phyloP scores from a whole-genome alignment of 208 protist species.

The Leishmania amazonensis region DNA sequence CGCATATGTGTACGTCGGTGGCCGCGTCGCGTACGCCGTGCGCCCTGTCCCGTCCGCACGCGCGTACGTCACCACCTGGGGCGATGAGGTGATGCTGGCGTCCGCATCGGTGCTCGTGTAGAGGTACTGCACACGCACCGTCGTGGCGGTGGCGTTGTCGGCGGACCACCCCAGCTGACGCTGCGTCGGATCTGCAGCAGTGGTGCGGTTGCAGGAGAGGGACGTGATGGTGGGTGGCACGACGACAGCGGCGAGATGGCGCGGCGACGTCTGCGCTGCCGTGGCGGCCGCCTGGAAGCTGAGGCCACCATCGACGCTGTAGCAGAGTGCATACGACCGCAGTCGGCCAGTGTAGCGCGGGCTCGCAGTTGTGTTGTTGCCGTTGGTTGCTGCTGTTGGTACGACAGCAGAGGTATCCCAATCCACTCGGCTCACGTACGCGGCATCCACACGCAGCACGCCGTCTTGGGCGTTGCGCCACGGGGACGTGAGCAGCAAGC shows the following conservation, averaged over 20 bases:
- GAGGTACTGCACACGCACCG: conserved; percentile 28
- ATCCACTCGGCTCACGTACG: conserved; percentile 31
- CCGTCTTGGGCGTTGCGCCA: conserved; percentile 34
- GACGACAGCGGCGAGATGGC: conserved; percentile 19
- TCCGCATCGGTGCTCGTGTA: conserved; percentile 15
- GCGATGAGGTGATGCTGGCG: not conserved
- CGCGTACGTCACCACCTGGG: conserved; percentile 17
- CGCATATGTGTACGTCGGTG: conserved; percentile 8
- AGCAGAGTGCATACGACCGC: conserved; percentile 45
- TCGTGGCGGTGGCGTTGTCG: conserved; percentile 6
- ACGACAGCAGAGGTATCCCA: not conserved
- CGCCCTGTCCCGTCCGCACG: too few relatives aligned
- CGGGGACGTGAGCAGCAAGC: conserved; percentile 29
- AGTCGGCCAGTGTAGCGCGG: not conserved
- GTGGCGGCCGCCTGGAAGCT: conserved; percentile 41
- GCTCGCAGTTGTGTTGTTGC: not conserved
- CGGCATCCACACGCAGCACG: conserved; percentile 34
- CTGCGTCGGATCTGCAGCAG: conserved; percentile 9
- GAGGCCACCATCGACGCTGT: conserved; percentile 65
- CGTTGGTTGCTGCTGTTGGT: too few relatives aligned
- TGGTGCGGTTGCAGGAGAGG: conserved; percentile 15
- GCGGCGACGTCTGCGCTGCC: not conserved
- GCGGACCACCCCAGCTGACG: conserved; percentile 10
- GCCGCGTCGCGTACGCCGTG: conserved; percentile 10
- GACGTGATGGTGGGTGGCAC: conserved; percentile 33